phyloP scores from a whole-genome alignment of 768 basidiomycete species.

The Melanogaster broomeanus region DNA sequence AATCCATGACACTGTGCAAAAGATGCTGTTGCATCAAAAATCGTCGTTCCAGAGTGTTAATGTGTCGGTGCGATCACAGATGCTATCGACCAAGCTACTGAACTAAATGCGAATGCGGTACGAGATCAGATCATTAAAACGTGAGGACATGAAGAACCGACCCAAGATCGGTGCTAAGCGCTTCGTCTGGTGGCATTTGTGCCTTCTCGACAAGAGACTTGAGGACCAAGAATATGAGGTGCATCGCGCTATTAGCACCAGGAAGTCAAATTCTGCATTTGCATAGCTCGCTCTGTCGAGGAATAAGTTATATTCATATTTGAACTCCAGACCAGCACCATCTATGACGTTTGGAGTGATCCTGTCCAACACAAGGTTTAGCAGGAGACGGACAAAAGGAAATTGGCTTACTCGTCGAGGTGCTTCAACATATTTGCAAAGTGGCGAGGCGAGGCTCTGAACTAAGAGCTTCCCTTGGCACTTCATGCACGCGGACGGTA shows the following conservation, averaged over 20 bases:
- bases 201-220: conserved; percentile 79
- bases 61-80: conserved; percentile 62
- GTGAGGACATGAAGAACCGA: conserved; percentile 56
- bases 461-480: conserved; percentile 79
- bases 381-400: background rate
- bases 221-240: conserved; percentile 77
- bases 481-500: conserved; percentile 69
- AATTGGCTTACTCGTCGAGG: conserved; percentile 65
- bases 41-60: conserved; percentile 69
- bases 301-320: conserved; percentile 47
- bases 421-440: conserved; percentile 68
- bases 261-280: background rate
- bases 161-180: conserved; percentile 64
- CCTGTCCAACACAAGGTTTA: conserved; percentile 29
- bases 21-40: conserved; percentile 62
- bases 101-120: conserved; percentile 75
- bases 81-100: conserved; percentile 68
- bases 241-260: conserved; percentile 17
- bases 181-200: conserved; percentile 56
- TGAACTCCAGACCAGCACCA: conserved; percentile 43
- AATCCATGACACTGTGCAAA: conserved; percentile 79
- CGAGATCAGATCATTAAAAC: conserved; percentile 53
- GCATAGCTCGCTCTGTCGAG: conserved; percentile 64
- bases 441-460: conserved; percentile 69
- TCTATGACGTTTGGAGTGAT: conserved; percentile 55